A percentile compares a stretch with the other conserved stretches of the same genome.
Conservation (phyloP, 2,329 filamentous ascomycete species). For the Xylariomycetidae sp. region DNA sequence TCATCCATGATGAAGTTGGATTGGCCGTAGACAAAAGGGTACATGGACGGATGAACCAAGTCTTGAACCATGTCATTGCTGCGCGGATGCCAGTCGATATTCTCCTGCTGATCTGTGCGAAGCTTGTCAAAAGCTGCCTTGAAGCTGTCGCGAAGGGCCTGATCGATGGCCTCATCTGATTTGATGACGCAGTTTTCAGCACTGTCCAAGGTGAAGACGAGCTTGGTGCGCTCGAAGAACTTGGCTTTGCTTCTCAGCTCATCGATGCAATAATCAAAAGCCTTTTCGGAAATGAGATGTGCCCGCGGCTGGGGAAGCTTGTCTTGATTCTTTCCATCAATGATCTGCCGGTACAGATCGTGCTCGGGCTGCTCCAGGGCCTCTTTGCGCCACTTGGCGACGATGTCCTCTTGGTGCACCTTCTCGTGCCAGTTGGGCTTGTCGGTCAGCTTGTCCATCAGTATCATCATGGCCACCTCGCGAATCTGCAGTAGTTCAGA, state of each 20-base stretch:
- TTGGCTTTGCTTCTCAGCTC: conserved; percentile 48
- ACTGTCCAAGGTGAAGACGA: conserved; percentile 43
- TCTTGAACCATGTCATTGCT: conserved; percentile 50
- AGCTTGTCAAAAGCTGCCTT: too few relatives aligned
- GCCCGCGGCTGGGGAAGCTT: conserved; percentile 3
- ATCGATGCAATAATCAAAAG: conserved; percentile 30
- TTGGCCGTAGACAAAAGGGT: conserved; percentile 46
- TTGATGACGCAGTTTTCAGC: conserved; percentile 41
- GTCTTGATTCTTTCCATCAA: neutral
- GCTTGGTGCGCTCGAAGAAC: conserved; percentile 34
- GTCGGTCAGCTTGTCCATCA: conserved; percentile 33
- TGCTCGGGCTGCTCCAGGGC: conserved; percentile 20
- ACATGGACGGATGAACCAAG: conserved; percentile 56
- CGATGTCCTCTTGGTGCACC: conserved; percentile 28
- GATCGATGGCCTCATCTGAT: conserved; percentile 42
- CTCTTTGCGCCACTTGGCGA: conserved; percentile 29
- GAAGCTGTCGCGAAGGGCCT: conserved; percentile 28
- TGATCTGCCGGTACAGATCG: conserved; percentile 2
- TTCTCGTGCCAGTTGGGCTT: conserved; percentile 33
- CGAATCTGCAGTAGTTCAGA: too few relatives aligned
- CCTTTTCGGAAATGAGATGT: conserved; percentile 12
- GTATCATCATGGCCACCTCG: too few relatives aligned
- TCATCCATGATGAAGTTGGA: conserved; percentile 32
- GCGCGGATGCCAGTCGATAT: conserved; percentile 52
- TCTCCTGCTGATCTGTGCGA: conserved; percentile 34